A percentile compares a stretch with the other conserved stretches of the same genome.
phyloP scores from a whole-genome alignment of 1,284 basidiomycete genomes.

The Taiwanofungus camphoratus region DNA sequence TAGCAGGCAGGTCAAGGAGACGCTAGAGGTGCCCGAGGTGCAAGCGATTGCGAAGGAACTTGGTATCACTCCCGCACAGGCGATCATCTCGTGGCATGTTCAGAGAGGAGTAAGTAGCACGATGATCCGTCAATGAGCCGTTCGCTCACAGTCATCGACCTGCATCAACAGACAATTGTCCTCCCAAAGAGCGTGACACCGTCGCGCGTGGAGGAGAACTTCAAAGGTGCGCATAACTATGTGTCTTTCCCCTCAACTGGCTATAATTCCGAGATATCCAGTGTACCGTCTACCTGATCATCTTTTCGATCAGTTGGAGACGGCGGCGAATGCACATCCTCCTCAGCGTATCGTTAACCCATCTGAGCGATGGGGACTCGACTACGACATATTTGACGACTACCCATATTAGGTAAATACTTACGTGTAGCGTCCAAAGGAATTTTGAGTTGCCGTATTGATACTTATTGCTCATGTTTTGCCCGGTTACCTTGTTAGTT shows the following conservation, averaged over 20 bases:
- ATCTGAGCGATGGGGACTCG: slow-evolving; percentile 54
- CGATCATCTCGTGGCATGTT: slow-evolving; percentile 75
- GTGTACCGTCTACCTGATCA: slow-evolving; percentile 49
- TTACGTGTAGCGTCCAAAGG: too few species aligned
- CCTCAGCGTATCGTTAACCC: slow-evolving; percentile 56
- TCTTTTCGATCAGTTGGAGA: slow-evolving; percentile 55
- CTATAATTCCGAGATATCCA: too few species aligned
- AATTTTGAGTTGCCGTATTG: too few species aligned
- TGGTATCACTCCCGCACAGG: slow-evolving; percentile 72
- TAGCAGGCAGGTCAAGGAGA: slow-evolving; percentile 49
- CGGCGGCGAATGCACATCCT: slow-evolving; percentile 49
- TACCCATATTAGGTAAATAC: slow-evolving; percentile 17
- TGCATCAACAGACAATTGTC: slow-evolving; percentile 48
- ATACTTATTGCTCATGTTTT: too few species aligned
- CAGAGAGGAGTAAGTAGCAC: slow-evolving; percentile 69
- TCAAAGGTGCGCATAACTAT: slow-evolving; percentile 45
- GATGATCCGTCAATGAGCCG: too few species aligned
- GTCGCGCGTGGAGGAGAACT: slow-evolving; percentile 67
- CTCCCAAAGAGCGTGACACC: slow-evolving; percentile 79
- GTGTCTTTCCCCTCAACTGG: too few species aligned
- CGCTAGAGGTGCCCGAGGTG: slow-evolving; percentile 50
- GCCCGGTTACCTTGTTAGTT: too few species aligned
- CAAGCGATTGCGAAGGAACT: slow-evolving; percentile 46
- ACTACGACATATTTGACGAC: slow-evolving; percentile 57
- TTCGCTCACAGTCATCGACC: too few species aligned